Evolutionary conservation across 805 yeast species (phyloP), one percentile per base, ranked within the genome.

Genomic region (Brettanomyces bruxellensis): DNA sequence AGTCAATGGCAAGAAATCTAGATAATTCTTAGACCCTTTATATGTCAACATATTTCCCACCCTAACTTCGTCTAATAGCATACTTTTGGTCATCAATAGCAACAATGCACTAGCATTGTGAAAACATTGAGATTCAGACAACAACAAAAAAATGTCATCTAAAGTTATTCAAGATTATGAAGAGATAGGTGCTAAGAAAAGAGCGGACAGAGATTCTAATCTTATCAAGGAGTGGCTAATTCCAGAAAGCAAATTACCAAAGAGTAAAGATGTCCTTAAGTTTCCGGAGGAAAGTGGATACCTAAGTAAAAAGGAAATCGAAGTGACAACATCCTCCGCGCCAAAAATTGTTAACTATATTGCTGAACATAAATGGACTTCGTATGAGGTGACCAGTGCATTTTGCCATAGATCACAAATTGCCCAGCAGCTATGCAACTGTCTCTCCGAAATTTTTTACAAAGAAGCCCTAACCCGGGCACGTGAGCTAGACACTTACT

Each of bases 391-490:
- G 3, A 64, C 76, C 1, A 60, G 60, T 9, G 83, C 84, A 1
- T 79, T 73, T 58, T 73, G 78, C 50, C 79, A 79, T 54, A 60
- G 85, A 38, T 77, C 83, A 3, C 70, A 78, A 2, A 61, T 77
- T 25, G 80, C 79, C 0, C 82, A 78, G 49, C 83, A 79, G 52
- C 59, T 79, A 49, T 57, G 60, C 34, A 67, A 69, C 47, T 70
- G 73, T 51, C 56, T 65, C 24, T 50, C 61, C 7, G 73, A 70
- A 46, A 64, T 69, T 8, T 79, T 83, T 57, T 66, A 76, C 37
- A 79, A 77, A 8, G 76, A 76, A 49, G 89, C 86, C n/a, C 64
- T 81, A 47, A 67, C 65, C 45, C 67, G 71, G 46, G 87, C 87
- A 8, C 60, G 70, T 53, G 67, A 58, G 45, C 65, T 79, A 49